phyloP scores from a whole-genome alignment of 2,329 filamentous ascomycete species.

The Epichloe typhina region DNA sequence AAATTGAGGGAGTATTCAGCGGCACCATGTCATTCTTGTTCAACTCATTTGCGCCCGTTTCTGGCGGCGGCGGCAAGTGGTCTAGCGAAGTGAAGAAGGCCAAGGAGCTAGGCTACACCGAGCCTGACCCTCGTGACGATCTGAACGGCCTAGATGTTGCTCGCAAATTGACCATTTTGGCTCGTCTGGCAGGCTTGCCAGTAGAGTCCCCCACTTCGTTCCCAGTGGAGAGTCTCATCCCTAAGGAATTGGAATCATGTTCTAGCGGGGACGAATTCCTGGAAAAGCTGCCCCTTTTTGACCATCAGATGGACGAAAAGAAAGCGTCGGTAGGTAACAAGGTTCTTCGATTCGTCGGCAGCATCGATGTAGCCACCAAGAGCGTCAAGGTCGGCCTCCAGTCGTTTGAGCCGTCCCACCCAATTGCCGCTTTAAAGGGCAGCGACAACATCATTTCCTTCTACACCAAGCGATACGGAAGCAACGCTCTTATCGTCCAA shows the following conservation, averaged over 20 bases:
- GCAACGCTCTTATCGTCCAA: constrained; percentile 85
- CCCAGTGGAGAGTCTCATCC: constrained; percentile 88
- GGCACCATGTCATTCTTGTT: constrained; percentile 98
- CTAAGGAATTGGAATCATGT: constrained; percentile 67
- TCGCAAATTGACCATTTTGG: constrained; percentile 91
- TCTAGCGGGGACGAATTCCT: constrained; percentile 78
- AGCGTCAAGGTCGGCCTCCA: constrained; percentile 85
- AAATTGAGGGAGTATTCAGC: constrained; percentile 94
- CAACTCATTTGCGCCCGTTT: constrained; percentile 84
- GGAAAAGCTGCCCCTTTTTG: constrained; percentile 58
- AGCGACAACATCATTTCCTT: constrained; percentile 99
- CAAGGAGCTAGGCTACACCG: constrained; percentile 84
- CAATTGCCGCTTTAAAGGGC: constrained; percentile 88
- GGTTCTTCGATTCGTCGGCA: constrained; percentile 87
- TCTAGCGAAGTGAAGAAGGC: constrained; percentile 85
- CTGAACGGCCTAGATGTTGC: constrained; percentile 83
- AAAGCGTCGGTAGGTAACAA: constrained; percentile 82
- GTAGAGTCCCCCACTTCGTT: constrained; percentile 79
- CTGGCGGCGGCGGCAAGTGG: constrained; percentile 65
- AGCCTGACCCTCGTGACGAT: constrained; percentile 77
- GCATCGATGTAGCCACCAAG: constrained; percentile 71
- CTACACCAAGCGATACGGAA: constrained; percentile 89
- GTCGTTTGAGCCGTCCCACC: constrained; percentile 75
- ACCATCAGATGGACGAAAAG: constrained; percentile 76
- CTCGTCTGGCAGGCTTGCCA: constrained; percentile 67